Conservation (phyloP, 257 asterid species). For the Fraxinus anomala region DNA sequence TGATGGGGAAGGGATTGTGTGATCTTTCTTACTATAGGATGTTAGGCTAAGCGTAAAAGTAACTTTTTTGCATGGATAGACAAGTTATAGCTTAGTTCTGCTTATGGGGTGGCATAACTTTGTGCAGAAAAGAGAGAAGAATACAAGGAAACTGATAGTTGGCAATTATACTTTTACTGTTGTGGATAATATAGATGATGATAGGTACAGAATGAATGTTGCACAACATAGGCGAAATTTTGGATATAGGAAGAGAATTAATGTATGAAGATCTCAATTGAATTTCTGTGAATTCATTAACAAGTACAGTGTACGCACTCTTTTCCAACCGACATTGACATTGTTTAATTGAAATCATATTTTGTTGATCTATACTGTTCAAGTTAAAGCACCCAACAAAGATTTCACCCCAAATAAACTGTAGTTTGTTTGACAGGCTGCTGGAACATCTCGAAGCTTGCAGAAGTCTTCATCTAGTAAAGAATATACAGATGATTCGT, state of each 20-base stretch:
- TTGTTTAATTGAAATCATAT: not conserved
- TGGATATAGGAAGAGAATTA: too few relatives aligned
- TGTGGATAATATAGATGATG: not conserved
- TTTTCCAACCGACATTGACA: not conserved
- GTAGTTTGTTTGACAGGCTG: constrained; percentile 49
- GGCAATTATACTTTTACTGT: not conserved
- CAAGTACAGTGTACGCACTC: not conserved
- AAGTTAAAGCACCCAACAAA: not conserved
- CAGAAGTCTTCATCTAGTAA: constrained; percentile 63
- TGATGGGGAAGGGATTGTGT: too few relatives aligned
- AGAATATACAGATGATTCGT: constrained; percentile 72
- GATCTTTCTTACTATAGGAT: not conserved
- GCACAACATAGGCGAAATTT: not conserved
- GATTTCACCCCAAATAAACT: constrained; percentile 20
- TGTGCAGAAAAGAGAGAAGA: not conserved
- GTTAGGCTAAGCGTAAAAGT: not conserved
- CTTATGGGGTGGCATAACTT: not conserved
- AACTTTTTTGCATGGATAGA: not conserved
- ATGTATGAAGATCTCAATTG: too few relatives aligned
- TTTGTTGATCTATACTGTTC: not conserved
- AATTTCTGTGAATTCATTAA: not conserved
- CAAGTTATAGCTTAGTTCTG: not conserved
- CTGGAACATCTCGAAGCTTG: constrained; percentile 49
- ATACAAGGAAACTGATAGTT: too few relatives aligned
- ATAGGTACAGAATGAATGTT: not conserved